Evolutionary conservation across 345 rosid species (phyloP).

Genomic region (Melastoma malabathricum): DNA sequence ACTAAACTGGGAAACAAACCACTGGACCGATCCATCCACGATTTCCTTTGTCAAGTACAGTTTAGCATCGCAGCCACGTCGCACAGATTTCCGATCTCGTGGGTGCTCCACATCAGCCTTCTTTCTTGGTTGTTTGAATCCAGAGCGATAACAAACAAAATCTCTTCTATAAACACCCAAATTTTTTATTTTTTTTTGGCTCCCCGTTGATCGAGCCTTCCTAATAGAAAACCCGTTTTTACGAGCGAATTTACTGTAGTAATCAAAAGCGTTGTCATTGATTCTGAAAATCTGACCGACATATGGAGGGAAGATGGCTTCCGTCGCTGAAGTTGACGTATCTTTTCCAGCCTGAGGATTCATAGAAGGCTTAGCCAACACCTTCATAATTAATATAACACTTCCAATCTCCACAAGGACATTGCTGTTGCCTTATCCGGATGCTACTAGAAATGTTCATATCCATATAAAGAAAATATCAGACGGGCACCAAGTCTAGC

Average conservation of each 20-base stretch:
- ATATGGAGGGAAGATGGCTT: slow-evolving; percentile 54
- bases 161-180: slow-evolving; percentile 79
- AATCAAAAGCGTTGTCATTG: slow-evolving; percentile 77
- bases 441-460: slow-evolving; percentile 54
- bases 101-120: slow-evolving; percentile 86
- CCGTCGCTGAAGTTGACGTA: slow-evolving; percentile 27
- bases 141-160: slow-evolving; percentile 93
- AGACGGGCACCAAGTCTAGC: too few species aligned
- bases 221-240: slow-evolving; percentile 82
- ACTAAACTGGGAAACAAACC: slow-evolving; percentile 89
- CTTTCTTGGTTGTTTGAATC: slow-evolving; percentile 84
- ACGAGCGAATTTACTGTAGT: slow-evolving; percentile 72
- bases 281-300: slow-evolving; percentile 77
- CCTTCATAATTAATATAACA: slow-evolving; percentile 59
- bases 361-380: slow-evolving; percentile 39
- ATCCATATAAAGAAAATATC: neutral
- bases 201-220: slow-evolving; percentile 82
- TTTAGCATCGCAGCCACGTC: slow-evolving; percentile 94
- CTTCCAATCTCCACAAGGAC: slow-evolving; percentile 96
- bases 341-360: slow-evolving; percentile 37
- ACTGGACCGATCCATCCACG: slow-evolving; percentile 45
- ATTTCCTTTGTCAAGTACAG: slow-evolving; percentile 70
- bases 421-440: slow-evolving; percentile 85
- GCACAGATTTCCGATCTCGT: slow-evolving; percentile 79
- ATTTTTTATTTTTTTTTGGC: too few species aligned